phyloP scores from a whole-genome alignment of 1,284 basidiomycete genomes.

The Pterulicium gracile region DNA sequence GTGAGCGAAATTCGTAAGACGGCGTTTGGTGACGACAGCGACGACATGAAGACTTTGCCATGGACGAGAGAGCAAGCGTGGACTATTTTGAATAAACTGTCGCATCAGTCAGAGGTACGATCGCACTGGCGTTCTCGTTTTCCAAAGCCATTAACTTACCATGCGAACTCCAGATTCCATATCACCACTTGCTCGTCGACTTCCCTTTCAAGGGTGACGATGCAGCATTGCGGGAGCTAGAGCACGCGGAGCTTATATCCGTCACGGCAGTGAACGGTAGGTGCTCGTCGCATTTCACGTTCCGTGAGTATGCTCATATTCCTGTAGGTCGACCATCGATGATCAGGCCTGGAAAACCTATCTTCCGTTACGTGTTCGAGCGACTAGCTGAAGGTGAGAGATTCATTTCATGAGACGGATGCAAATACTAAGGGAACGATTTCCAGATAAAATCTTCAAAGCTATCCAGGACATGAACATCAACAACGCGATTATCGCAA shows the following conservation, averaged over 20 bases:
- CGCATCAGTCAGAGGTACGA: conserved; percentile 58
- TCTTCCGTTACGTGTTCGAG: conserved; percentile 80
- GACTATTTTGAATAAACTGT: conserved; percentile 70
- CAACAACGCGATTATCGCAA: conserved; percentile 65
- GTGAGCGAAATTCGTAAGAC: conserved; percentile 83
- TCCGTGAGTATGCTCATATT: conserved; percentile 4
- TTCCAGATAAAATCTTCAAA: conserved; percentile 65
- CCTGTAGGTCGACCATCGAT: conserved; percentile 69
- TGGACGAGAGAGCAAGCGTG: conserved; percentile 90
- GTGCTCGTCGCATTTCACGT: conserved; percentile 10
- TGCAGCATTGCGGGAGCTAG: conserved; percentile 71
- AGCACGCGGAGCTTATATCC: conserved; percentile 82
- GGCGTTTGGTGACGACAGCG: conserved; percentile 86
- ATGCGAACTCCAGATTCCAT: conserved; percentile 48
- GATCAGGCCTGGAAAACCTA: conserved; percentile 85
- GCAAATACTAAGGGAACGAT: not conserved
- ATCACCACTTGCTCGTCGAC: conserved; percentile 74
- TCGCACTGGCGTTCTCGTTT: not conserved
- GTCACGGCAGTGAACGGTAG: conserved; percentile 69
- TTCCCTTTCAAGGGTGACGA: conserved; percentile 93
- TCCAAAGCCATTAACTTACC: conserved; percentile 6
- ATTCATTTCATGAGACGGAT: not conserved
- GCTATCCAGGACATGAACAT: conserved; percentile 76
- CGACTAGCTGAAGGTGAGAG: conserved; percentile 62
- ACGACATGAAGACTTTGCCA: conserved; percentile 72